Conservation (phyloP, 2,329 filamentous ascomycete species). For the Tolypocladium amazonense region DNA sequence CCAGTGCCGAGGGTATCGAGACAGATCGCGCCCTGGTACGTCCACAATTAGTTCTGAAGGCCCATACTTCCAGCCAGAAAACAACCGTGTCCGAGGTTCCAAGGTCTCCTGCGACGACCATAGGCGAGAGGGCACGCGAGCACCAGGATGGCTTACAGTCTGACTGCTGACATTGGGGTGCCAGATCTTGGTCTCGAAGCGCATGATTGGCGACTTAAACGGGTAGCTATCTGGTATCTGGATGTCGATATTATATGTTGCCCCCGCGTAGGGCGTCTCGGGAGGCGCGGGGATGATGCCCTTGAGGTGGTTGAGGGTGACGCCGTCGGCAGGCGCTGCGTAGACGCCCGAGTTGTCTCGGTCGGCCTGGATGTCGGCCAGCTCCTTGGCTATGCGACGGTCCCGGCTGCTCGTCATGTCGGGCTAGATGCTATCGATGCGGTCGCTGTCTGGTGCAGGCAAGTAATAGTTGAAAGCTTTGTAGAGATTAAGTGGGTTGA, state of each 20-base stretch:
- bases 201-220: slow-evolving; percentile 85
- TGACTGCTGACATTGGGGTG: slow-evolving; percentile 94
- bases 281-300: slow-evolving; percentile 80
- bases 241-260: slow-evolving; percentile 74
- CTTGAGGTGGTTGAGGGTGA: slow-evolving; percentile 70
- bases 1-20: slow-evolving; percentile 81
- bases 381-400: slow-evolving; percentile 62
- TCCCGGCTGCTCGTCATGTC: slow-evolving; percentile 41
- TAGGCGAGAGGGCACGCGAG: not conserved
- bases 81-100: not conserved
- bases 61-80: not conserved
- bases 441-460: not conserved
- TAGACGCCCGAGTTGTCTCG: slow-evolving; percentile 61
- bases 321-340: slow-evolving; percentile 52
- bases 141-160: slow-evolving; percentile 50
- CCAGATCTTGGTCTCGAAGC: slow-evolving; percentile 89
- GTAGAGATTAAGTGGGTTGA: not conserved
- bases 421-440: not conserved
- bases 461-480: not conserved
- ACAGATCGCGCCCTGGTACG: slow-evolving; percentile 80
- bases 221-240: slow-evolving; percentile 82
- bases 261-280: slow-evolving; percentile 87
- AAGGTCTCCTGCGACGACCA: not conserved
- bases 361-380: slow-evolving; percentile 66
- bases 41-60: not conserved